These are phyloP conservation scores for Neopestalotiopsis clavispora DNA, from an alignment of 2,329 filamentous ascomycete species.

Conservation along the genomic window DNA sequence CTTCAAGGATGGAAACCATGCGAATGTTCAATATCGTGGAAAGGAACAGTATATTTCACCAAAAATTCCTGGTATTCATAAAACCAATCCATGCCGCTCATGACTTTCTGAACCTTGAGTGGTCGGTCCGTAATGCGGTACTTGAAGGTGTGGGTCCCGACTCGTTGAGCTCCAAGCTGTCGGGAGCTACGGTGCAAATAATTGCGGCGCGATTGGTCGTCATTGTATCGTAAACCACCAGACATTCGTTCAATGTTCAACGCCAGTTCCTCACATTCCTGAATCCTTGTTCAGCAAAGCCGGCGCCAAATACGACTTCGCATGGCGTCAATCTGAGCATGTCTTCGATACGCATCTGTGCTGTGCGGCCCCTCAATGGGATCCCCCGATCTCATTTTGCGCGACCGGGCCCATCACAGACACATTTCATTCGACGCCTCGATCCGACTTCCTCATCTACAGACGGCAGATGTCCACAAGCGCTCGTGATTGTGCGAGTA, in stretches of 20 bases:
- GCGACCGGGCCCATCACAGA: slow-evolving; percentile 1
- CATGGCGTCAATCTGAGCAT: slow-evolving; percentile 11
- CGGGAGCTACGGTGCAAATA: slow-evolving; percentile 13
- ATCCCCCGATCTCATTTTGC: not conserved
- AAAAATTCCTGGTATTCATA: no score
- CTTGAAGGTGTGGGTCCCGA: not conserved
- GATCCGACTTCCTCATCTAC: not conserved
- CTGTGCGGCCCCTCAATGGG: slow-evolving; percentile 12
- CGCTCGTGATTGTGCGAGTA: slow-evolving; percentile 18
- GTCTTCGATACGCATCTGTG: slow-evolving; percentile 10
- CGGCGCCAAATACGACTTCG: not conserved
- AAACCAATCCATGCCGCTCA: not conserved
- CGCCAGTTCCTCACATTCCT: not conserved
- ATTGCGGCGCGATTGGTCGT: slow-evolving; percentile 5
- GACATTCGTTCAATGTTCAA: not conserved
- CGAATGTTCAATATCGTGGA: no score
- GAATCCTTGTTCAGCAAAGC: not conserved
- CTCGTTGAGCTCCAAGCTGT: slow-evolving; percentile 6
- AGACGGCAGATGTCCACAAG: slow-evolving; percentile 15
- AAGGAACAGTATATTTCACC: no score
- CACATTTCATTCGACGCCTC: not conserved
- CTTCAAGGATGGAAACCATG: no score
- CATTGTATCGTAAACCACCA: not conserved
- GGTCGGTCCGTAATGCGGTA: not conserved
- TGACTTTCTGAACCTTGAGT: not conserved